Evolutionary conservation across 1,139 yeast species (phyloP), one percentile per base, ranked within the genome.

Genomic region (Spathaspora jeffriesii): DNA sequence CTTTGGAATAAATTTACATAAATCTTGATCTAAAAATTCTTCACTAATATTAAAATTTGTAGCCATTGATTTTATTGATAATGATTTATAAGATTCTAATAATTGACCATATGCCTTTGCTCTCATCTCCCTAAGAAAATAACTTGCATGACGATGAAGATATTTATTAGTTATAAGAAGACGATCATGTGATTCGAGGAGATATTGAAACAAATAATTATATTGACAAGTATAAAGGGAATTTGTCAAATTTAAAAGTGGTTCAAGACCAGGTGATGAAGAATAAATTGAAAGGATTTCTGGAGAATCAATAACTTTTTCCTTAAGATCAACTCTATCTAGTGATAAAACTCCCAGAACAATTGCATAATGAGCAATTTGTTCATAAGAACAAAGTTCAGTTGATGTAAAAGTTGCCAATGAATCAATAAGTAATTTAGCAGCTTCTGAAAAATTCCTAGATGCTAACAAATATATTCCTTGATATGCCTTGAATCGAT

Each of bases 361-460:
- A 32, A 92, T 82, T 7, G 98, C 93, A 61, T 87, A 92, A 50
- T 85, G 85, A 2, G 96, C 97, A 54, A 95, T 85, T 62, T 88
- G 88, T 63, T 91, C 96, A 68, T 93, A 93, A 7, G 90, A 80
- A 50, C 96, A 82, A 53, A 95, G 75, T 67, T 95, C 99, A 1
- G 92, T 85, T n/a, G 96, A 89, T 1, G 99, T 92, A 68, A 93
- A 93, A 1, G 99, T 95, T 15, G 98, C 92, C 65, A 95, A 78
- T 13, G 96, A 86, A 65, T 92, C 99, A 56, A 89, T 88, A 60
- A 95, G 78, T 55, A 92, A 73, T 50, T 82, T 81, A 3, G 97
- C 83, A 1, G 91, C 97, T 57, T 89, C 96, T 28, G 73, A 72
- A 61, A 95, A 95, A 60, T 90, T 84, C 60, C 99, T 82, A 23